phyloP scores from a whole-genome alignment of 176 grass and related monocot genomes.

The Oryza longistaminata region DNA sequence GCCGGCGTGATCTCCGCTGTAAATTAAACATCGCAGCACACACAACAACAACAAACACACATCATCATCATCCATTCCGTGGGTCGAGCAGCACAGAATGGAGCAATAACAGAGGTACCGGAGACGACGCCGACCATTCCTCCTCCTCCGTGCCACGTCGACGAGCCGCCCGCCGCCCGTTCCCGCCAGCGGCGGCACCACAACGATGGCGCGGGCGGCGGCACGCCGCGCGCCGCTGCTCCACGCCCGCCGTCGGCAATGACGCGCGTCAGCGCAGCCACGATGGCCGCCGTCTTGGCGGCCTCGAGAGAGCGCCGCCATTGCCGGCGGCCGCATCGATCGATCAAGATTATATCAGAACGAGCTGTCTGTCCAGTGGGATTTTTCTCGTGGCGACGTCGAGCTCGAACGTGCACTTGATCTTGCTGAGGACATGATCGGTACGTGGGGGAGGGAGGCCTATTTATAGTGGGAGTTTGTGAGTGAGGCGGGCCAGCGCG shows the following conservation, averaged over 20 bases:
- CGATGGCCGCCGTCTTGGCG: constrained; percentile 30
- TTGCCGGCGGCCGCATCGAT: background rate
- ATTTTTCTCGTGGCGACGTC: too few relatives aligned
- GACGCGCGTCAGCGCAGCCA: constrained; percentile 40
- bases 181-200: background rate
- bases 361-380: too few relatives aligned
- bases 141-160: too few relatives aligned
- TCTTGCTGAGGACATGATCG: too few relatives aligned
- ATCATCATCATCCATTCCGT: background rate
- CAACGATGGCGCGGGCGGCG: background rate
- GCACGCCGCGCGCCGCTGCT: too few relatives aligned
- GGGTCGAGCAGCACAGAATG: too few relatives aligned
- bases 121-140: background rate
- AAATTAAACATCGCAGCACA: too few relatives aligned
- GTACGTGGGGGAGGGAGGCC: too few relatives aligned
- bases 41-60: too few relatives aligned
- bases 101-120: background rate
- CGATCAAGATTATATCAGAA: too few relatives aligned
- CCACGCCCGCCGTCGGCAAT: background rate
- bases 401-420: too few relatives aligned
- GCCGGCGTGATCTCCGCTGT: background rate
- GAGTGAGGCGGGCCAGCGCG: background rate
- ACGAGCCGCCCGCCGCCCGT: background rate
- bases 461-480: background rate
- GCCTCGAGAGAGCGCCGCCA: background rate